Percentiles rank a stretch among this genome's conserved stretches.
Conservation (phyloP, 1,284 basidiomycete genomes). For the Boletellus sp. region DNA sequence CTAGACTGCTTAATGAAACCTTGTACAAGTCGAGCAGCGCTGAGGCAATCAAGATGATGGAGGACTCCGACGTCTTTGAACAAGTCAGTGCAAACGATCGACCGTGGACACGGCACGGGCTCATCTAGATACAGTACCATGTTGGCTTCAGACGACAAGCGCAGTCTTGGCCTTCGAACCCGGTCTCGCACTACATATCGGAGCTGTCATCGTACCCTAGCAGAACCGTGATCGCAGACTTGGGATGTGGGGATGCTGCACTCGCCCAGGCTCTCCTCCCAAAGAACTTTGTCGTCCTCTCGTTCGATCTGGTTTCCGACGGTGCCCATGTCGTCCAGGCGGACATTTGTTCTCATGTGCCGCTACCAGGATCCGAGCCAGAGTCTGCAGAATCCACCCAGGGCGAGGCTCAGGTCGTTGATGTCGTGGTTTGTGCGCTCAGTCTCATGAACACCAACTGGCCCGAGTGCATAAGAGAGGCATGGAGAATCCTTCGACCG, state of each 20-base stretch:
- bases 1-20: slow-evolving; percentile 84
- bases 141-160: slow-evolving; percentile 86
- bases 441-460: slow-evolving; percentile 98
- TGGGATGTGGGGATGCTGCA: slow-evolving; percentile 94
- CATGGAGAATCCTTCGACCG: slow-evolving; percentile 78
- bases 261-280: slow-evolving; percentile 75
- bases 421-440: slow-evolving; percentile 90
- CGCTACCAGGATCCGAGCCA: slow-evolving; percentile 79
- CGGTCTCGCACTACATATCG: slow-evolving; percentile 74
- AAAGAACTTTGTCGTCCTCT: slow-evolving; percentile 68
- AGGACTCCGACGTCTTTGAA: slow-evolving; percentile 68
- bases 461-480: slow-evolving; percentile 86
- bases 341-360: slow-evolving; percentile 72
- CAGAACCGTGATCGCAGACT: slow-evolving; percentile 80
- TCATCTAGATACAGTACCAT: slow-evolving; percentile 67
- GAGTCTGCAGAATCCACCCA: slow-evolving; percentile 38
- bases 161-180: slow-evolving; percentile 87
- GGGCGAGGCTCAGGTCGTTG: slow-evolving; percentile 74
- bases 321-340: slow-evolving; percentile 71
- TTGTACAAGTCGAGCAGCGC: slow-evolving; percentile 81
- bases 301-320: slow-evolving; percentile 80
- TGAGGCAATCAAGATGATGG: slow-evolving; percentile 78
- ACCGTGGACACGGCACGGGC: background rate
- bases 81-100: slow-evolving; percentile 55
- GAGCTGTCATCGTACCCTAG: slow-evolving; percentile 56